These are phyloP conservation scores for Tubosaeta sp. DNA, from an alignment of 768 basidiomycete species.

Conservation along the genomic window DNA sequence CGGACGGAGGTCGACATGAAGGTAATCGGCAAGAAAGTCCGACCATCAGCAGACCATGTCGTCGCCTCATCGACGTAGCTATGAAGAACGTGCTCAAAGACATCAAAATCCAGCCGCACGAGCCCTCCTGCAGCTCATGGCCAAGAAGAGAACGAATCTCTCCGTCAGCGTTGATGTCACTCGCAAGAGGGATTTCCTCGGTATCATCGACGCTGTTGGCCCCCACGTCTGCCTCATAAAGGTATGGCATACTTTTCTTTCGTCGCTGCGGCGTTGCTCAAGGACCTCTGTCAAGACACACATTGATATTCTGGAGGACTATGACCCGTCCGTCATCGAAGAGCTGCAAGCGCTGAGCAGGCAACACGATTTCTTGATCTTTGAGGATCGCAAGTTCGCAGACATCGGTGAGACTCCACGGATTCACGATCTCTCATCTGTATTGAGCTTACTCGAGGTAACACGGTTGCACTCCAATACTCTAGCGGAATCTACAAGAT, in stretches of 20 bases:
- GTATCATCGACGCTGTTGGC: slow-evolving; percentile 85
- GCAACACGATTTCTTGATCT: slow-evolving; percentile 91
- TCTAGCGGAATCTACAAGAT: slow-evolving; percentile 90
- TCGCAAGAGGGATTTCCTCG: slow-evolving; percentile 68
- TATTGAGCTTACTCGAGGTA: slow-evolving; percentile 52
- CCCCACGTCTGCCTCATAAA: slow-evolving; percentile 92
- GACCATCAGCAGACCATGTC: slow-evolving; percentile 20
- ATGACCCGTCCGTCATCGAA: slow-evolving; percentile 65
- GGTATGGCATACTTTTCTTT: slow-evolving; percentile 42
- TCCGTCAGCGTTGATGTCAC: slow-evolving; percentile 97
- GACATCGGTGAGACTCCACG: slow-evolving; percentile 73
- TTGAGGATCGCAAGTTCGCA: slow-evolving; percentile 98
- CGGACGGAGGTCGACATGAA: slow-evolving; percentile 34
- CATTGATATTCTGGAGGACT: slow-evolving; percentile 93
- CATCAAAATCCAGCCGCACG: slow-evolving; percentile 76
- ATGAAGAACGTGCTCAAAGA: slow-evolving; percentile 53
- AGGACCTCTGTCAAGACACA: slow-evolving; percentile 68
- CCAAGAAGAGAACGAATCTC: slow-evolving; percentile 84
- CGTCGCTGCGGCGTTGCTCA: slow-evolving; percentile 17
- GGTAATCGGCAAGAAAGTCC: not conserved
- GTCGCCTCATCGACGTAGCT: slow-evolving; percentile 46
- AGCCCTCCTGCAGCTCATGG: slow-evolving; percentile 75
- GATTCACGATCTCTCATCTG: not conserved
- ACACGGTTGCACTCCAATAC: slow-evolving; percentile 95
- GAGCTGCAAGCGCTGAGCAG: slow-evolving; percentile 64